Base-by-base conservation (phyloP, 2,329 filamentous ascomycete genomes). In the Xylariales sp. region DNA sequence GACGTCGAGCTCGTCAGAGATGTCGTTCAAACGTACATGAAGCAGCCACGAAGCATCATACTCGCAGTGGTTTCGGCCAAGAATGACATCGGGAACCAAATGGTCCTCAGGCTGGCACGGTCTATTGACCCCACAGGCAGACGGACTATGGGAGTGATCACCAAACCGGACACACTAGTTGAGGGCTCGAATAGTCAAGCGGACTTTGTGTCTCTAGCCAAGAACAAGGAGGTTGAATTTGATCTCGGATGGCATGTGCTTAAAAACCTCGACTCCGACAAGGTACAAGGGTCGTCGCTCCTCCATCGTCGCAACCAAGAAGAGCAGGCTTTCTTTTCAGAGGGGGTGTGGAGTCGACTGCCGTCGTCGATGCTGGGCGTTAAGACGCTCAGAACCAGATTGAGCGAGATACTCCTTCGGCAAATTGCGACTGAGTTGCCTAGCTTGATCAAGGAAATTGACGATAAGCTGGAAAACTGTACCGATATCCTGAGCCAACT, bases 71-170 rank as follows among this genome's bases (percentile, higher is more conserved):
- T 90, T 0, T 86, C 84, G 0, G 87, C 86, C 0, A 85, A 84
- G 59, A 83, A 83, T 45, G 86, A 91, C 61, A 84, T 84, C 70
- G 85, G 86, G 5, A 85, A 88, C 39, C 89, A 92, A 72, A 79
- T 83, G 9, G 84, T 92, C 4, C 78, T 87, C 0, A 81, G 85
- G 12, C 73, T 83, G 49, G 81, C 86, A 12, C 82, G 85, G 6
- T 55, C 65, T 1, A 67, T 70, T 0, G 69, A 76, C 56, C 70
- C 75, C 9, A 69, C 77, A 7, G 82, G 83, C 3, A 70, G 69
- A 4, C 81, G 84, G 7, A 86, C 85, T 7, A 75, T 87, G 12
- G 84, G 84, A 2, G 73, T 86, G 45, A 83, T 86, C 68, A 87
- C 84, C 0, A 86, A 86, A 68, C 83, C 83, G 0, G 84, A 86